Percentiles rank a stretch among this genome's conserved stretches.
Evolutionary conservation across 495 filamentous ascomycete species (phyloP).

Genomic region (Staphylotrichum longicolle): DNA sequence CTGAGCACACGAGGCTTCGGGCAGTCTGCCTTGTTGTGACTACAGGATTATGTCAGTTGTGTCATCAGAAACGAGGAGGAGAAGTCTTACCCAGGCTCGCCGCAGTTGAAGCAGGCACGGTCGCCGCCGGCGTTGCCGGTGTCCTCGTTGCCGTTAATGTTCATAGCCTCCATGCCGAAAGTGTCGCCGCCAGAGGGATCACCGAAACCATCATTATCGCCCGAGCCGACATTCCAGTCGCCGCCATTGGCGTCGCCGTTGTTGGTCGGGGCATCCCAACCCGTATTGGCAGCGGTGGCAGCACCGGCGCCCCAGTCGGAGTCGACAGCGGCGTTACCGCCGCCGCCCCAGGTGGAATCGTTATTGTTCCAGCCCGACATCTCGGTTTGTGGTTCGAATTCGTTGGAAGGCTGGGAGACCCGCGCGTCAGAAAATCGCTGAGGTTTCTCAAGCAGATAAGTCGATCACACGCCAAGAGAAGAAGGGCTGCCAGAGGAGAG

Average conservation of each 20-base stretch:
- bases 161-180: conserved; percentile 11
- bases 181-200: not conserved
- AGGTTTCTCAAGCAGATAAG: not conserved
- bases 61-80: not conserved
- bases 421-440: not conserved
- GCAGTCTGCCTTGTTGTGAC: conserved; percentile 55
- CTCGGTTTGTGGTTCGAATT: not conserved
- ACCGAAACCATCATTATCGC: not conserved
- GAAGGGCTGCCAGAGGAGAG: not conserved
- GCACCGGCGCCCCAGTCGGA: not conserved
- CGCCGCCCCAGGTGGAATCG: conserved; percentile 1
- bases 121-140: conserved; percentile 61
- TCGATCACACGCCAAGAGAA: not conserved
- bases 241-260: not conserved
- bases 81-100: conserved; percentile 60
- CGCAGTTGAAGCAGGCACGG: conserved; percentile 76
- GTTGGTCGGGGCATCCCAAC: conserved; percentile 2
- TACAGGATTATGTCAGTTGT: conserved; percentile 29
- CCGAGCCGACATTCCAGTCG: not conserved
- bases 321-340: not conserved
- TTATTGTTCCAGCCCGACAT: conserved; percentile 14
- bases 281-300: not conserved
- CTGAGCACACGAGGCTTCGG: conserved; percentile 37
- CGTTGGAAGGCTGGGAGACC: not conserved
- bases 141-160: conserved; percentile 15